phyloP scores from a whole-genome alignment of 2,329 filamentous ascomycete species.

The Sporothrix luriei region DNA sequence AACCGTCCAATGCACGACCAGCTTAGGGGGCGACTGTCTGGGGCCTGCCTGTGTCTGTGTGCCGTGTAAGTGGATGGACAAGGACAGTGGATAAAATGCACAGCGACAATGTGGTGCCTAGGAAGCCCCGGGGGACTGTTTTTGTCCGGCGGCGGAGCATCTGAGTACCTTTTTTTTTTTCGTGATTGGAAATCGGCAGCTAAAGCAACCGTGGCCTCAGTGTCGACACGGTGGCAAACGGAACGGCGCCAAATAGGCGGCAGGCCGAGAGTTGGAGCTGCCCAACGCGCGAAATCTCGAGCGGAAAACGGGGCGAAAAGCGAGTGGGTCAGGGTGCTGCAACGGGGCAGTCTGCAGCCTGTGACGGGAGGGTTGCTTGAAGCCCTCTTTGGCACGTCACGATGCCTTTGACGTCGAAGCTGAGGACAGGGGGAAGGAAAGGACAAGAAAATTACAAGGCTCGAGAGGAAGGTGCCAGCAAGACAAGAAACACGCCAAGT shows the following conservation, averaged over 20 bases:
- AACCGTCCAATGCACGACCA: constrained; percentile 17
- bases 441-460: not conserved
- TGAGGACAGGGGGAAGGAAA: constrained; percentile 21
- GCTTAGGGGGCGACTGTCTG: constrained; percentile 11
- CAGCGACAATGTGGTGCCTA: not conserved
- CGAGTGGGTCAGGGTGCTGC: constrained; percentile 14
- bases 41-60: constrained; percentile 8
- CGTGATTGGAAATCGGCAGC: constrained; percentile 15
- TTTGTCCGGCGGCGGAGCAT: constrained; percentile 5
- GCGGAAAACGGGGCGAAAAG: constrained; percentile 9
- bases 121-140: constrained; percentile 7
- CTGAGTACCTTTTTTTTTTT: constrained; percentile 18
- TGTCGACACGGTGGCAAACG: constrained; percentile 30
- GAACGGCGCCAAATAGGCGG: constrained; percentile 27
- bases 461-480: constrained; percentile 22
- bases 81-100: constrained; percentile 13
- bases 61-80: constrained; percentile 28
- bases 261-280: not conserved
- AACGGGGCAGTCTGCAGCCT: not conserved
- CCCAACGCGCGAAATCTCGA: not conserved
- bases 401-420: constrained; percentile 26
- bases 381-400: constrained; percentile 19
- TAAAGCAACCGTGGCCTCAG: constrained; percentile 34
- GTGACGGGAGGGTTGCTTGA: not conserved
- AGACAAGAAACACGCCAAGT: constrained; percentile 23